Conservation (phyloP, 2,329 filamentous ascomycete genomes). For the Catunica adiposa region DNA sequence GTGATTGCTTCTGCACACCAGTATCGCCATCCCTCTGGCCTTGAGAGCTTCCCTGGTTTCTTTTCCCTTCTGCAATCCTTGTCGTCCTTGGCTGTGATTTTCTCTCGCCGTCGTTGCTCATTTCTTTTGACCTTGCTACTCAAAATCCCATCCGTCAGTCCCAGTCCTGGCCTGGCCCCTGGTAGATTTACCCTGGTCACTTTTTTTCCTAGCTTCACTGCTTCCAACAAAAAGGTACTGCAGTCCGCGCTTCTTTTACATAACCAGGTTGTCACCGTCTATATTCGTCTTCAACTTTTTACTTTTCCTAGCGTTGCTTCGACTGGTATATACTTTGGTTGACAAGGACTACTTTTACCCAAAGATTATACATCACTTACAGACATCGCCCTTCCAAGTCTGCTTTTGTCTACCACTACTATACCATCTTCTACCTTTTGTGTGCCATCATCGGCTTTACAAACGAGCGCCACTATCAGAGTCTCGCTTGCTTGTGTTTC, state of each 20-base stretch:
- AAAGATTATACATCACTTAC: too few species aligned
- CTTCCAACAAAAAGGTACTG: not conserved
- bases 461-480: conserved; percentile 6
- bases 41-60: not conserved
- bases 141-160: not conserved
- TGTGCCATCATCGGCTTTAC: conserved; percentile 1
- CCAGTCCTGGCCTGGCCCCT: not conserved
- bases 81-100: not conserved
- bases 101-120: not conserved
- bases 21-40: not conserved
- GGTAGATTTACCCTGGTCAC: not conserved
- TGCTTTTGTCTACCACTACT: not conserved
- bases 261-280: not conserved
- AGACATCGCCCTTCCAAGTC: too few species aligned
- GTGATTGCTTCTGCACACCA: not conserved
- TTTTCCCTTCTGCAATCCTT: not conserved
- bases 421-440: not conserved
- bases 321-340: not conserved
- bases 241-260: not conserved
- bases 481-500: conserved; percentile 2
- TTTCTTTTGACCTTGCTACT: not conserved
- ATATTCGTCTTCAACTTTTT: not conserved
- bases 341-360: not conserved
- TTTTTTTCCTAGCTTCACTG: not conserved
- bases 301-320: not conserved